Conservation (phyloP, 176 grass and related monocot genomes). For the Lolium perenne region DNA sequence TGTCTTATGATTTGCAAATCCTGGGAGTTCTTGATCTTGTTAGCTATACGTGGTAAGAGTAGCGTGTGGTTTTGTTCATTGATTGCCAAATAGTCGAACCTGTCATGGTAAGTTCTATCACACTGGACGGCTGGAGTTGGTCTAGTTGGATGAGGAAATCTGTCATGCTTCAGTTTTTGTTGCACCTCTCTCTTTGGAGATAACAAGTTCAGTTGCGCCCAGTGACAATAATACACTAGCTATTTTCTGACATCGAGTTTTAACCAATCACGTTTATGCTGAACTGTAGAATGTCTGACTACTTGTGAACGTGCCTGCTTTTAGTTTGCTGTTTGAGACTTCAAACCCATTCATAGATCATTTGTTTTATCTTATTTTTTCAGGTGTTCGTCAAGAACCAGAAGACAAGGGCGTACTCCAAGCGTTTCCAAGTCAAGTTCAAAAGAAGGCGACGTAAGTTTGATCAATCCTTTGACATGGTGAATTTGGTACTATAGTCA, state of each 20-base stretch:
- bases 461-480: background rate
- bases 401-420: conserved; percentile 67
- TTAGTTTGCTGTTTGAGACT: background rate
- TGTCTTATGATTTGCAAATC: background rate
- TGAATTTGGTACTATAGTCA: background rate
- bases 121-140: background rate
- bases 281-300: background rate
- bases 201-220: background rate
- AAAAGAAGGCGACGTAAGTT: conserved; percentile 66
- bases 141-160: background rate
- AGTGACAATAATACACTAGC: background rate
- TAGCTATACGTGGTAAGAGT: background rate
- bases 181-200: background rate
- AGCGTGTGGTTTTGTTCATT: background rate
- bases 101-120: background rate
- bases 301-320: background rate
- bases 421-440: conserved; percentile 80
- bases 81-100: background rate
- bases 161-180: background rate
- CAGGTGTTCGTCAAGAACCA: conserved; percentile 62
- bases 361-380: background rate
- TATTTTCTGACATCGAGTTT: background rate
- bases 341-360: background rate
- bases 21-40: background rate
- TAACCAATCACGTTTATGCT: background rate